Conservation (phyloP, 306 rosid species). For the Acacia crassicarpa region DNA sequence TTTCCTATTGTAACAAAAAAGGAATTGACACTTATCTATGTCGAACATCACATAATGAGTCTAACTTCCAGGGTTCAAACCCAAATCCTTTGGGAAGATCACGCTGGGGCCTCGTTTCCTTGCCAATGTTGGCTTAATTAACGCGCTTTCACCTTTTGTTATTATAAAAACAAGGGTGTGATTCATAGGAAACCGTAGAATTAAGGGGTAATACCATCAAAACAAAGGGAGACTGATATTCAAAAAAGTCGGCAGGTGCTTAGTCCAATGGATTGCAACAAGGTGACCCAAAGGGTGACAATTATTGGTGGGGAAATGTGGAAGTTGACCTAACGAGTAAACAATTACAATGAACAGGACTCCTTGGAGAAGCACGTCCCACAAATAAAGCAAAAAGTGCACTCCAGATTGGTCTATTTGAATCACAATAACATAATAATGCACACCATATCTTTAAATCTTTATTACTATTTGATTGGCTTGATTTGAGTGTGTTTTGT, state of each 20-base stretch:
- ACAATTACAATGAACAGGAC: constrained; percentile 3
- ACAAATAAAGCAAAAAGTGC: neutral
- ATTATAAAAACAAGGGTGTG: too few species aligned
- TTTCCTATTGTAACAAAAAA: neutral
- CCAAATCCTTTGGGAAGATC: neutral
- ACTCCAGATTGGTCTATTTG: neutral
- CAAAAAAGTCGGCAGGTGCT: neutral
- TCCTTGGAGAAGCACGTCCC: constrained; percentile 24
- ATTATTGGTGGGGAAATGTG: constrained; percentile 15
- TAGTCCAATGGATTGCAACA: constrained; percentile 4
- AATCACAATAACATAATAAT: neutral
- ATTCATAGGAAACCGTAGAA: neutral
- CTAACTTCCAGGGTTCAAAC: neutral
- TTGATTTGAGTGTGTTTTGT: neutral
- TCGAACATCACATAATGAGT: neutral
- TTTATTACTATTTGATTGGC: neutral
- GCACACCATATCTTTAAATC: neutral
- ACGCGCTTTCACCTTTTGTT: neutral
- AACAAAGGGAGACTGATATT: neutral
- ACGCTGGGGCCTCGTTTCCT: neutral
- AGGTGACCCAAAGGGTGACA: neutral
- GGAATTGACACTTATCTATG: neutral
- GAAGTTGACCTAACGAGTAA: constrained; percentile 15
- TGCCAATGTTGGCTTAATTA: neutral
- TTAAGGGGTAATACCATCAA: neutral